Base-by-base conservation (phyloP, 495 filamentous ascomycete genomes). In the Trichocladium antarcticum region DNA sequence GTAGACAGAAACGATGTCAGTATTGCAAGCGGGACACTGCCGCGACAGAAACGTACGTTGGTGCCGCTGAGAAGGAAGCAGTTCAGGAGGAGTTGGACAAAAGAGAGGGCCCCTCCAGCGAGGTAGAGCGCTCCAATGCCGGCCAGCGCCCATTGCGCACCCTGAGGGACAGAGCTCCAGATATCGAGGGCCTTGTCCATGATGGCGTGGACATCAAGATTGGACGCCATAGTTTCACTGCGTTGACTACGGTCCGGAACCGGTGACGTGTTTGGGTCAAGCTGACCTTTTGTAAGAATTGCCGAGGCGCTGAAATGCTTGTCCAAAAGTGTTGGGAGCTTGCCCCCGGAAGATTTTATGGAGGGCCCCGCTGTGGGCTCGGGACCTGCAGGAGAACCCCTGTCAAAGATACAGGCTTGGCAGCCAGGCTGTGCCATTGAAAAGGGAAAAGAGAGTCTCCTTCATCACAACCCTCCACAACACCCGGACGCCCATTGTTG, bases 21-120 rank as follows among this genome's bases (percentile, higher is more conserved):
- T 24, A 12, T 2, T 22, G 19, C 9, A 1, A 45, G 22, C 10
- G 22, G 19, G 1, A 24, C 17, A 8, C 7, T 1, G 6, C 7
- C 6, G 16, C 2, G 20, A 28, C 14, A 28, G 12, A 15, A 11
- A 64, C 72, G 53, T 69, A 80, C 78, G 50, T 74, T 75, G 37
- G 66, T 75, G 22, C 78, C 78, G 38, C 72, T 72, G 37, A 96
- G 71, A 42, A 97, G 65, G 61, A 95, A 95, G 37, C 89, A 61
- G 64, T 79, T 84, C 37, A 85, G 60, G 32, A 94, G 50, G 16
- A 93, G 68, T 39, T 76, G 70, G 41, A 83, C 53, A 62, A 84
- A 81, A 57, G 70, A 79, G 51, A 80, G 61, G 42, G 80, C 62
- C 55, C 78, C 74, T 49, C 58, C 69, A 49, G 71, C 68, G 29